Evolutionary conservation across 164 flowering plant genomes (phyloP), one percentile per base, ranked within the genome.

Genomic region (Magnolia officinalis): DNA sequence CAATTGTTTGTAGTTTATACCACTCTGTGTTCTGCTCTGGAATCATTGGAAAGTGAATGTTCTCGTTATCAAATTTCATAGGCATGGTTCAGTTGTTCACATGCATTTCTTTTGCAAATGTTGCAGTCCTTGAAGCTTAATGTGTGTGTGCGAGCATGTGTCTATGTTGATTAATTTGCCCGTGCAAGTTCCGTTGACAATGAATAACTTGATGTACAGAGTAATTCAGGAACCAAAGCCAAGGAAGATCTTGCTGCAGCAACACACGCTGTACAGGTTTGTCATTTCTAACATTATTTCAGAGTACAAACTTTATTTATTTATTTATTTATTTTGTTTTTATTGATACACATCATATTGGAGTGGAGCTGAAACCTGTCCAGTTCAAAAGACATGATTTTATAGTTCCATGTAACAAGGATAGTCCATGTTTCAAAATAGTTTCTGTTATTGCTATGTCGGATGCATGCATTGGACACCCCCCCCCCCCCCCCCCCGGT

Each of bases 201-300:
- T 77, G 16, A 61, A 70, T 21, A 13, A 5, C 66, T 71, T 75
- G 21, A 1, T 31, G 24, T 76, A 45, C 86, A 96, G 99, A 96
- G 99, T 85, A 91, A 91, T 83, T 94, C 99, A 49, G 98, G 99
- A 78, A 91, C 91, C 65, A 94, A 96, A 85, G 98, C 98, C 63
- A 91, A 91, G 82, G 98, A 94, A 83, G 98, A 96, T 82, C 98
- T 96, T 81, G 97, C 98, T 67, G 95, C 94, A 74, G 99, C 99
- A 73, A 94, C 99, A 23, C 80, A 68, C 83, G 99, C 98, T 76
- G 99, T 96, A 81, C 82, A 96, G 97, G 98, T 96, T 37, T 68
- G 76, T 50, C 63, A n/a, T 16, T 23, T 72, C 6, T 18, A 58
- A 24, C 37, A 14, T 55, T 1, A 55, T 9, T 55, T 11, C 13